These are phyloP conservation scores for Podosphaera aphanis DNA, from an alignment of 2,329 filamentous ascomycete genomes.

Conservation along the genomic window DNA sequence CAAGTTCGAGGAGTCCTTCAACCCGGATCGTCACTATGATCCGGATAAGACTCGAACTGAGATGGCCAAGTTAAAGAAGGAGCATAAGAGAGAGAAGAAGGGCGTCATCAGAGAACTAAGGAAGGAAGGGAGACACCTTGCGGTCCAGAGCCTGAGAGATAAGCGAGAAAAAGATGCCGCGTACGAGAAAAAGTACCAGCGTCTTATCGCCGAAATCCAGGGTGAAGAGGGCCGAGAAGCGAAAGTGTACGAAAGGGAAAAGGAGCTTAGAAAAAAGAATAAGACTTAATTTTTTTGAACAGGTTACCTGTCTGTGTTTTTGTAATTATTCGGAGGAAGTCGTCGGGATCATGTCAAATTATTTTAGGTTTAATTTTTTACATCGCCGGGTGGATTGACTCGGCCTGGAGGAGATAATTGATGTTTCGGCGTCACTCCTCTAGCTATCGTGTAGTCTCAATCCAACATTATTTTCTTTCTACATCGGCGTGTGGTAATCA, in stretches of 20 bases:
- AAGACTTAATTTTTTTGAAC: constrained; percentile 21
- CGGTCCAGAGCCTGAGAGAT: constrained; percentile 65
- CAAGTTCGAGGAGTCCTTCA: constrained; percentile 90
- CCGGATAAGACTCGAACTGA: constrained; percentile 78
- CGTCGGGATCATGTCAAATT: too few species aligned
- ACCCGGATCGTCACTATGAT: constrained; percentile 92
- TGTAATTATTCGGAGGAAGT: too few species aligned
- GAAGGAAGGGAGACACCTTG: constrained; percentile 88
- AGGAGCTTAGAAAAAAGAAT: constrained; percentile 44
- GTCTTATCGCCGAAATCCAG: constrained; percentile 83
- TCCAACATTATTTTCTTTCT: too few species aligned
- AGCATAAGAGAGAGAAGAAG: constrained; percentile 90
- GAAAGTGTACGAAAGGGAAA: constrained; percentile 79
- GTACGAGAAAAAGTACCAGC: constrained; percentile 92
- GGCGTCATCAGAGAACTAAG: constrained; percentile 80
- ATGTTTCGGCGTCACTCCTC: too few species aligned
- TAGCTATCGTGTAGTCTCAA: too few species aligned
- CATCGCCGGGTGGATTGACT: too few species aligned
- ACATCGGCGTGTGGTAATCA: too few species aligned
- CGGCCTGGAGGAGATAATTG: too few species aligned
- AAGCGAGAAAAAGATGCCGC: constrained; percentile 86
- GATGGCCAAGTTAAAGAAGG: constrained; percentile 57
- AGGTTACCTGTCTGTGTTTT: too few species aligned
- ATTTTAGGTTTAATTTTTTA: too few species aligned
- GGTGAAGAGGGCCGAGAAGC: constrained; percentile 69